phyloP scores from a whole-genome alignment of 2,329 filamentous ascomycete genomes.

The Bimuria novae-zelandiae region DNA sequence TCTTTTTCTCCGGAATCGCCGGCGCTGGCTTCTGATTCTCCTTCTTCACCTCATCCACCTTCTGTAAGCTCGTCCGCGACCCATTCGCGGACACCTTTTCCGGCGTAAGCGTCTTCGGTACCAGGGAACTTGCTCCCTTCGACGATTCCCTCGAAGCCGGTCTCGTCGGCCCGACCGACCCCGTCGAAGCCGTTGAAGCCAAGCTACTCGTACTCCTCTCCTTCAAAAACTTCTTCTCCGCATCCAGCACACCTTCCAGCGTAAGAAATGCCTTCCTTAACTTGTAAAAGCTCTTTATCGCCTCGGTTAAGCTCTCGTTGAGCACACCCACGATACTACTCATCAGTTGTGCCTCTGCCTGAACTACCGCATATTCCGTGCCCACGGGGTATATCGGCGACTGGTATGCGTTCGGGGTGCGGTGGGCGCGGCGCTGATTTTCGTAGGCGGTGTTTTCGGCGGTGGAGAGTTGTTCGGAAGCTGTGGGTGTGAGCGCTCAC shows the following conservation, averaged over 20 bases:
- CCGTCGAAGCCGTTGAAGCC: slow-evolving; percentile 27
- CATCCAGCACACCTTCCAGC: slow-evolving; percentile 76
- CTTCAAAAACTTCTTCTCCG: slow-evolving; percentile 66
- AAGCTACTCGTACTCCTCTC: slow-evolving; percentile 42
- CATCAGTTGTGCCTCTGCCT: slow-evolving; percentile 88
- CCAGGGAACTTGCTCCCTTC: slow-evolving; percentile 14
- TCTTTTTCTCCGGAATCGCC: slow-evolving; percentile 5
- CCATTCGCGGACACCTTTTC: slow-evolving; percentile 17
- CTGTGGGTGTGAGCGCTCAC: slow-evolving; percentile 44
- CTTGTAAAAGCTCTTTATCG: slow-evolving; percentile 89
- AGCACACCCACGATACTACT: slow-evolving; percentile 84
- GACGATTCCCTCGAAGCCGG: slow-evolving; percentile 27
- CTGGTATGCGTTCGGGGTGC: slow-evolving; percentile 60
- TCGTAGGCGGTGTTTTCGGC: slow-evolving; percentile 78
- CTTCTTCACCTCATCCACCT: background rate
- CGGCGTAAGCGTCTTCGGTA: slow-evolving; percentile 14
- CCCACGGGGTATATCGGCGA: slow-evolving; percentile 78
- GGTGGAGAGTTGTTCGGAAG: slow-evolving; percentile 70
- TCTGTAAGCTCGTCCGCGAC: slow-evolving; percentile 24
- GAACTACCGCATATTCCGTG: slow-evolving; percentile 82
- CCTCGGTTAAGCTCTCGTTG: slow-evolving; percentile 91
- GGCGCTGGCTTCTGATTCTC: background rate
- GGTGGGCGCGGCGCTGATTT: slow-evolving; percentile 76
- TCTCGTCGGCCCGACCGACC: slow-evolving; percentile 29
- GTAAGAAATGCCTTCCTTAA: slow-evolving; percentile 85